phyloP scores from a whole-genome alignment of 2,329 filamentous ascomycete species.

The Sporothrix luriei region DNA sequence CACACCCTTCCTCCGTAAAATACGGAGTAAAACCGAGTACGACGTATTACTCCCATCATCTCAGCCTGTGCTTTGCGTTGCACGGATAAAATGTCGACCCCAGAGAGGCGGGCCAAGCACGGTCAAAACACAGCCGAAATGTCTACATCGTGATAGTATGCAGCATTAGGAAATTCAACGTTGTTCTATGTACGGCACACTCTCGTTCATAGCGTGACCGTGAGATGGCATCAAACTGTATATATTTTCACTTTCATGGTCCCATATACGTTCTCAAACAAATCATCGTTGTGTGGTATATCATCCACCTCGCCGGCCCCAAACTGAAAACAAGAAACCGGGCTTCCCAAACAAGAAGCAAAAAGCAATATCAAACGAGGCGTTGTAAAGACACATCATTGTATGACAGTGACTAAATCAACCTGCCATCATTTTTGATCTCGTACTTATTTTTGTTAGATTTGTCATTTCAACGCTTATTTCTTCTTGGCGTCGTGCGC shows the following conservation, averaged over 20 bases:
- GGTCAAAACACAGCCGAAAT: not conserved
- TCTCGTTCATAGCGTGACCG: not conserved
- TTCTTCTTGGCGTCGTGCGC: constrained; percentile 68
- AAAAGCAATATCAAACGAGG: not conserved
- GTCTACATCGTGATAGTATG: not conserved
- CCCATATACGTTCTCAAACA: constrained; percentile 24
- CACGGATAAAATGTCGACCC: constrained; percentile 26
- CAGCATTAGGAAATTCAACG: not conserved
- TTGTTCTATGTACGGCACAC: not conserved
- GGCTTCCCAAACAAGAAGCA: not conserved
- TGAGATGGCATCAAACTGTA: not conserved
- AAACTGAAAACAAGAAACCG: constrained; percentile 32
- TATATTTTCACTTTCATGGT: constrained; percentile 14
- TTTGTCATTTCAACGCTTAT: constrained; percentile 38
- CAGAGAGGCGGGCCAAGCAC: not conserved
- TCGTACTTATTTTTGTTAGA: constrained; percentile 10
- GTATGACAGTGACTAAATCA: constrained; percentile 1
- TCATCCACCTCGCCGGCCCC: constrained; percentile 22
- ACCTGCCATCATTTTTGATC: constrained; percentile 18
- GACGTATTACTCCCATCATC: not conserved
- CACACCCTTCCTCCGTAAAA: too few relatives aligned
- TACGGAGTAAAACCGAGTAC: too few relatives aligned
- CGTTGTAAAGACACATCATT: not conserved
- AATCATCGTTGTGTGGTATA: constrained; percentile 22
- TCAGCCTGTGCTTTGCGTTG: constrained; percentile 22